Evolutionary conservation across 768 basidiomycete genomes (phyloP).

Genomic region (Roridomyces roridus): DNA sequence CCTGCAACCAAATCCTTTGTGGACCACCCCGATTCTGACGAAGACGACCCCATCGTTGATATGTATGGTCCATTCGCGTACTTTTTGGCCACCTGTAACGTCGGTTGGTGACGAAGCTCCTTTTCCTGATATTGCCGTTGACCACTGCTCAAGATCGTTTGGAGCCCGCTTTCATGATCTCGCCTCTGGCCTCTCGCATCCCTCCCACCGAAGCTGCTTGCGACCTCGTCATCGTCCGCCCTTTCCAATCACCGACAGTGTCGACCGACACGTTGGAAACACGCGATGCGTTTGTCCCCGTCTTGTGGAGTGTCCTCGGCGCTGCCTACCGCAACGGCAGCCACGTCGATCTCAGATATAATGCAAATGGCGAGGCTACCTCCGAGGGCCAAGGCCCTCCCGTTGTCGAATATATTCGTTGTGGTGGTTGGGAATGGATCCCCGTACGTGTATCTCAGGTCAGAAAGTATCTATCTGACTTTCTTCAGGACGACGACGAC

Average conservation of each 20-base stretch:
- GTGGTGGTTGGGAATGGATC: conserved; percentile 85
- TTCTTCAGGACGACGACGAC: conserved; percentile 61
- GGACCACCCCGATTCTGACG: conserved; percentile 38
- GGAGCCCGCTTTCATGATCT: conserved; percentile 82
- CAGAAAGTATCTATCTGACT: not conserved
- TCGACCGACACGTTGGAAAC: conserved; percentile 46
- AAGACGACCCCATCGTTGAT: conserved; percentile 44
- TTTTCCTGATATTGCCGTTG: conserved; percentile 66
- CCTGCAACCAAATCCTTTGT: conserved; percentile 54
- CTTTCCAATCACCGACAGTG: conserved; percentile 61
- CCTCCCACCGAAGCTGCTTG: conserved; percentile 56
- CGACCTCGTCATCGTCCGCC: conserved; percentile 81
- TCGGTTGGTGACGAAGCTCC: conserved; percentile 78
- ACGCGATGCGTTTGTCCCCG: conserved; percentile 57
- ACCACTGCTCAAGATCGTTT: conserved; percentile 61
- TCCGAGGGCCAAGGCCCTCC: conserved; percentile 51
- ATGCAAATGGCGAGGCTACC: conserved; percentile 45
- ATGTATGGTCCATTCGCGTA: conserved; percentile 85
- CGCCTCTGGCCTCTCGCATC: conserved; percentile 60
- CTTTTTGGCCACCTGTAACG: conserved; percentile 82
- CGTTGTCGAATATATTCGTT: conserved; percentile 81
- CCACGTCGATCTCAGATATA: conserved; percentile 70
- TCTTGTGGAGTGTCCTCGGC: conserved; percentile 57
- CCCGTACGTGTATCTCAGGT: conserved; percentile 58
- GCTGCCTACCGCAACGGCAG: conserved; percentile 81